Evolutionary conservation across 495 filamentous ascomycete genomes (phyloP).

Genomic region (Talaromyces wortmannii): DNA sequence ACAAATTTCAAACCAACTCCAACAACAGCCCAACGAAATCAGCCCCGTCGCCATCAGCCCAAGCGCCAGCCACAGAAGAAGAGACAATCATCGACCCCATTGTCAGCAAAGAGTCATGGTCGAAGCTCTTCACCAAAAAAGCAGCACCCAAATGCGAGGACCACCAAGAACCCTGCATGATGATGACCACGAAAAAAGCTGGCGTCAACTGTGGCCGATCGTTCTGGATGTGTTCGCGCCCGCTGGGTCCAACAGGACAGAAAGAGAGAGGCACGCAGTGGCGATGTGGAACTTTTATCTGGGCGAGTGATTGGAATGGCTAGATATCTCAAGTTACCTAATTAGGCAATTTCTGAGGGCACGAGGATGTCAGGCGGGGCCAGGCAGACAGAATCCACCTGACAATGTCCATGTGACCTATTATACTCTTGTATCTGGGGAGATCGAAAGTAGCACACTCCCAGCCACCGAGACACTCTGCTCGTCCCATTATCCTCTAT

Average conservation of each 20-base stretch:
- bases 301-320: slow-evolving; percentile 76
- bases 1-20: background rate
- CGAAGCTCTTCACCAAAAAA: slow-evolving; percentile 73
- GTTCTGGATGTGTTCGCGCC: slow-evolving; percentile 82
- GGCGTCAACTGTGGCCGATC: slow-evolving; percentile 76
- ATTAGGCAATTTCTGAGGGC: background rate
- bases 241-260: slow-evolving; percentile 72
- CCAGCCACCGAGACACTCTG: too few species aligned
- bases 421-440: too few species aligned
- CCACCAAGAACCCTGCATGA: slow-evolving; percentile 81
- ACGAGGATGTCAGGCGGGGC: background rate
- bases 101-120: slow-evolving; percentile 76
- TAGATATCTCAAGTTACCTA: background rate
- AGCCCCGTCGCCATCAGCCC: background rate
- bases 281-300: slow-evolving; percentile 84
- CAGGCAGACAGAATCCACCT: too few species aligned
- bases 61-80: background rate
- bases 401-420: too few species aligned
- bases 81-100: slow-evolving; percentile 59
- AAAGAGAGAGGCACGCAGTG: slow-evolving; percentile 80
- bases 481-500: too few species aligned
- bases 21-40: background rate
- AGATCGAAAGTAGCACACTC: too few species aligned
- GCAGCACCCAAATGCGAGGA: slow-evolving; percentile 68
- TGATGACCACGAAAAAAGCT: slow-evolving; percentile 73